Percentiles rank a stretch among this genome's conserved stretches.
Evolutionary conservation across 2,329 filamentous ascomycete species (phyloP).

Genomic region (Clarireedia paspali): DNA sequence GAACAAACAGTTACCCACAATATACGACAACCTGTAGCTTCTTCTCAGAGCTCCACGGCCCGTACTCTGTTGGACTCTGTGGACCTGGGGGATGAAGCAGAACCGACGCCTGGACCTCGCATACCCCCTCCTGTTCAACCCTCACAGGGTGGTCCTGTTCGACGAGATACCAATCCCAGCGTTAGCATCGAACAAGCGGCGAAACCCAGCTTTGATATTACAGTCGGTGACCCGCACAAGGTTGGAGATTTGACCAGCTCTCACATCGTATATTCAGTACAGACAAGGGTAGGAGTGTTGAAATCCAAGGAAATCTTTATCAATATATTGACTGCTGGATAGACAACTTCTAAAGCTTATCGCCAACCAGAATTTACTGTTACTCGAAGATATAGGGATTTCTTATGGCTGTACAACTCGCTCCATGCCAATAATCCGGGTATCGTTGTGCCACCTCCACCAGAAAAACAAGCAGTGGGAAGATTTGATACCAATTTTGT

Average conservation of each 20-base stretch:
- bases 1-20: slow-evolving; percentile 56
- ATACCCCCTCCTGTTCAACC: slow-evolving; percentile 59
- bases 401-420: slow-evolving; percentile 94
- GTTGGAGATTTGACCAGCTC: slow-evolving; percentile 94
- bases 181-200: slow-evolving; percentile 88
- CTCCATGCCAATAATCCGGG: slow-evolving; percentile 92
- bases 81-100: slow-evolving; percentile 61
- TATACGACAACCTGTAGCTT: slow-evolving; percentile 34
- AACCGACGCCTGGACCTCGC: slow-evolving; percentile 44
- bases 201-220: slow-evolving; percentile 84
- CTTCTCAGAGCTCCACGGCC: slow-evolving; percentile 39
- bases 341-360: slow-evolving; percentile 96
- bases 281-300: slow-evolving; percentile 63
- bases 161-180: slow-evolving; percentile 59
- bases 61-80: slow-evolving; percentile 54
- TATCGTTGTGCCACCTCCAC: slow-evolving; percentile 88
- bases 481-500: slow-evolving; percentile 96
- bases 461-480: slow-evolving; percentile 95
- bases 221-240: slow-evolving; percentile 93
- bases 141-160: slow-evolving; percentile 43
- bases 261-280: slow-evolving; percentile 94
- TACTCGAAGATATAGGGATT: slow-evolving; percentile 89
- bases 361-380: slow-evolving; percentile 88
- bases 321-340: slow-evolving; percentile 13
- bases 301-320: not conserved